These are phyloP conservation scores for Flaveria robusta DNA, from an alignment of 129 eudicot species.

Conservation along the genomic window DNA sequence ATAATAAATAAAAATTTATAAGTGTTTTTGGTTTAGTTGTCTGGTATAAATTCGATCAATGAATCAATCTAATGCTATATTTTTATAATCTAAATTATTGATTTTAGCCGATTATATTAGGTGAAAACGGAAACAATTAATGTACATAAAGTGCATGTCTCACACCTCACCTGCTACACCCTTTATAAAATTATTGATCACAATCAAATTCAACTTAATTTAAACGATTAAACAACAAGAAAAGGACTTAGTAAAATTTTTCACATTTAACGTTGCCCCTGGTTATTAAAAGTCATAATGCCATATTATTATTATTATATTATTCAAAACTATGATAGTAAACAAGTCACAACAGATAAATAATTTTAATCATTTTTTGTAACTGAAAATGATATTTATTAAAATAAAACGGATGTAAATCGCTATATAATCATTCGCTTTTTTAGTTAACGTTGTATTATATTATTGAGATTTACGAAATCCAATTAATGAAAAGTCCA, in stretches of 20 bases:
- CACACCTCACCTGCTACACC: constrained; percentile 26
- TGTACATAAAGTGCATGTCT: constrained; percentile 18
- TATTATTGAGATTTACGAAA: too few species aligned
- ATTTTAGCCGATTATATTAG: constrained; percentile 24
- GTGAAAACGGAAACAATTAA: constrained; percentile 22
- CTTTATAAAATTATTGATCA: constrained; percentile 20
- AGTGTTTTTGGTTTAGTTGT: too few species aligned
- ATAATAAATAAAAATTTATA: too few species aligned
- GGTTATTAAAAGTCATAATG: not conserved
- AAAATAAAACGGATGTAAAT: too few species aligned
- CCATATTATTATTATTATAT: not conserved
- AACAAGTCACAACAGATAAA: too few species aligned
- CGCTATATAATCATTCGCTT: too few species aligned
- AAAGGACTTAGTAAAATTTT: constrained; percentile 10
- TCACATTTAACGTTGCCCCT: not conserved
- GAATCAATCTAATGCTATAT: not conserved
- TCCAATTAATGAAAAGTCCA: not conserved
- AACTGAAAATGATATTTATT: too few species aligned
- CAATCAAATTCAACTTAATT: not conserved
- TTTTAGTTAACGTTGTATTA: too few species aligned
- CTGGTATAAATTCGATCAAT: too few species aligned
- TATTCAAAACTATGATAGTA: not conserved
- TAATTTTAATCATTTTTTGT: too few species aligned
- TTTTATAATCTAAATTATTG: not conserved
- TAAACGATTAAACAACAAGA: not conserved